Evolutionary conservation across 441 rosid species (phyloP).

Genomic region (Euphorbia schlechtendalii): DNA sequence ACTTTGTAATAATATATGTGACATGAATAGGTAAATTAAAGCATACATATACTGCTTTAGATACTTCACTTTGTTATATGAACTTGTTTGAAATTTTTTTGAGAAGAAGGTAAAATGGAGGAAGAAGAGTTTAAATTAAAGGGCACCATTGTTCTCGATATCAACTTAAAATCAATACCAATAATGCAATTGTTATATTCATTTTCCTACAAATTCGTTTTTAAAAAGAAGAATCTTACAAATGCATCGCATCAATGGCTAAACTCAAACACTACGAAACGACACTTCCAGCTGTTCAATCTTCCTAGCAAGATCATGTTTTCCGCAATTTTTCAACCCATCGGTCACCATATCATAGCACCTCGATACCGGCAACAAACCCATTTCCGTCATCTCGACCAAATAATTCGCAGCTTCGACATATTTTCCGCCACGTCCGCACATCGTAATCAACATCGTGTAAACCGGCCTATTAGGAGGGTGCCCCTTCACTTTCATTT

Average conservation of each 20-base stretch:
- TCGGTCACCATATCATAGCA: constrained; percentile 87
- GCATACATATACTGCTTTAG: too few species aligned
- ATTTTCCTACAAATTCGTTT: too few species aligned
- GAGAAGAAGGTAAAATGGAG: too few species aligned
- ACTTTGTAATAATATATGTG: too few species aligned
- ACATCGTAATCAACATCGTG: constrained; percentile 86
- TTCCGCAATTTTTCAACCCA: constrained; percentile 83
- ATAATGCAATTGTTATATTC: too few species aligned
- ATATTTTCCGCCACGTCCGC: constrained; percentile 75
- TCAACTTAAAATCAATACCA: too few species aligned
- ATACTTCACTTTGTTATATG: too few species aligned
- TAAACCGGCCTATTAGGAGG: constrained; percentile 85
- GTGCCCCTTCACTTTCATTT: constrained; percentile 79
- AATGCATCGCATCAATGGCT: neutral
- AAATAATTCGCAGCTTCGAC: constrained; percentile 77
- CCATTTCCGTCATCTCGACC: constrained; percentile 85
- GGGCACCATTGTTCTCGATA: too few species aligned
- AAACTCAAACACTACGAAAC: constrained; percentile 33
- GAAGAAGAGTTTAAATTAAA: too few species aligned
- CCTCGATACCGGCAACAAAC: constrained; percentile 68
- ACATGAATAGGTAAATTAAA: too few species aligned
- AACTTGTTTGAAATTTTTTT: too few species aligned
- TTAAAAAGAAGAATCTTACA: too few species aligned
- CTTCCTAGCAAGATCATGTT: constrained; percentile 77
- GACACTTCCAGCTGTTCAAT: constrained; percentile 75